These are phyloP conservation scores for Leptographium lundbergii DNA, from an alignment of 2,329 filamentous ascomycete genomes.

Conservation along the genomic window DNA sequence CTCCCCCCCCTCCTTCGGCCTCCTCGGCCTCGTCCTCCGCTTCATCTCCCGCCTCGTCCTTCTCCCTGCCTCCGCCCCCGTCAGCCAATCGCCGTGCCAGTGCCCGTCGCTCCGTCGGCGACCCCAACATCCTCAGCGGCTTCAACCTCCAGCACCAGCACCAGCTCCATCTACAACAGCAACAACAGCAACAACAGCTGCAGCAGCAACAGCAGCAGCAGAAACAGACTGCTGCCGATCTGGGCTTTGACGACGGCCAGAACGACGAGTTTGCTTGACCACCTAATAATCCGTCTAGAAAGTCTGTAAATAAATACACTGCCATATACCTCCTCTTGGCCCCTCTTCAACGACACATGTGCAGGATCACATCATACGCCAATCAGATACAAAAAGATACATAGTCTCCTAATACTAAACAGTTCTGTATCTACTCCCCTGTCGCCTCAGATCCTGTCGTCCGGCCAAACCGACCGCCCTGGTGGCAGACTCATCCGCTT, in stretches of 20 bases:
- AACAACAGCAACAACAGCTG: constrained; percentile 34
- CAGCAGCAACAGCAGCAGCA: constrained; percentile 27
- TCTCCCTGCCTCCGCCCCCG: constrained; percentile 49
- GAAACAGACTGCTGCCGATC: constrained; percentile 36
- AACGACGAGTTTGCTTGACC: constrained; percentile 66
- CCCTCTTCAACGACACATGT: not conserved
- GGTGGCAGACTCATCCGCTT: constrained; percentile 22
- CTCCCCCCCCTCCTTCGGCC: constrained; percentile 32
- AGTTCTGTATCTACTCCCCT: not conserved
- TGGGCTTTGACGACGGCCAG: constrained; percentile 79
- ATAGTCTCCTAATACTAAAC: not conserved
- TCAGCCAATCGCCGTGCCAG: constrained; percentile 34
- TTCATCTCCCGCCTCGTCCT: constrained; percentile 13
- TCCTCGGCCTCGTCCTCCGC: constrained; percentile 33
- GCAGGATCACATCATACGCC: not conserved
- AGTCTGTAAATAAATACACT: not conserved
- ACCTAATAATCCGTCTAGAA: not conserved
- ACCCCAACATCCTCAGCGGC: constrained; percentile 4
- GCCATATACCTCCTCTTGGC: not conserved
- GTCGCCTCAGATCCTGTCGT: not conserved
- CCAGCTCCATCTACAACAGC: constrained; percentile 15
- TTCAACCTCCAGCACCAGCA: constrained; percentile 19
- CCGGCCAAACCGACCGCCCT: constrained; percentile 17
- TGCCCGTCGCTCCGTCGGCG: constrained; percentile 10
- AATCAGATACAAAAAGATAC: not conserved